A percentile compares a stretch with the other conserved stretches of the same genome.
Conservation (phyloP, 2,329 filamentous ascomycete species). For the Trichoderma sp. region DNA sequence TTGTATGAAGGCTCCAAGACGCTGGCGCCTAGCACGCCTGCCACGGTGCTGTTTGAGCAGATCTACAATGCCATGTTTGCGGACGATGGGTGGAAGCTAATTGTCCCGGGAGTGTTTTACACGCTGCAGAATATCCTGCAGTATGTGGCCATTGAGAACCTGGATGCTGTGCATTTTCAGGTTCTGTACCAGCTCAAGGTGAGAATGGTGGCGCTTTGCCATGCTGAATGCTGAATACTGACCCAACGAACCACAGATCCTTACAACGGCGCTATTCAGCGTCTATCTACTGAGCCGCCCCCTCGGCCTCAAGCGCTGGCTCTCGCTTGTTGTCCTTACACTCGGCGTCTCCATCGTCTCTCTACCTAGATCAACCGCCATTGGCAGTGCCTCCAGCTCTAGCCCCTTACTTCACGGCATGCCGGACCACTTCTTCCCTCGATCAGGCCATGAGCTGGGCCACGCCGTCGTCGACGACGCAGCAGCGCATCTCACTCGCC, state of each 20-base stretch:
- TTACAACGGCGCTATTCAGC: constrained; percentile 85
- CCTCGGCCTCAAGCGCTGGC: constrained; percentile 73
- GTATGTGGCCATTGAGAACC: constrained; percentile 85
- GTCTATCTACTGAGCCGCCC: constrained; percentile 71
- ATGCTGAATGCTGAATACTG: neutral
- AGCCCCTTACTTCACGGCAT: constrained; percentile 62
- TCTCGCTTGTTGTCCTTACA: constrained; percentile 74
- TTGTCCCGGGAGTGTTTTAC: constrained; percentile 83
- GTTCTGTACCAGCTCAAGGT: constrained; percentile 89
- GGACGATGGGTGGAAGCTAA: constrained; percentile 91
- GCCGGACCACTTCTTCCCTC: constrained; percentile 68
- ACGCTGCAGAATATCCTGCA: constrained; percentile 92
- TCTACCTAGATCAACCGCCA: constrained; percentile 60
- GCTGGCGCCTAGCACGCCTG: constrained; percentile 74
- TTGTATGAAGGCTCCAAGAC: constrained; percentile 82
- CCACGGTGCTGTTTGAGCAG: constrained; percentile 75
- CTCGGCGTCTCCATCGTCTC: constrained; percentile 83
- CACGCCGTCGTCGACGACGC: constrained; percentile 41
- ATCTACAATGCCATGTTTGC: constrained; percentile 80
- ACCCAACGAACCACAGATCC: constrained; percentile 52
- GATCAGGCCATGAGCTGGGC: constrained; percentile 74
- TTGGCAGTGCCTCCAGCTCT: constrained; percentile 29
- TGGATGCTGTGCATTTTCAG: constrained; percentile 91
- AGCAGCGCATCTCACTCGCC: constrained; percentile 45
- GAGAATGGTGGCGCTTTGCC: neutral